phyloP scores from a whole-genome alignment of 352 stramenopile species.

The Blastocystis sp. region DNA sequence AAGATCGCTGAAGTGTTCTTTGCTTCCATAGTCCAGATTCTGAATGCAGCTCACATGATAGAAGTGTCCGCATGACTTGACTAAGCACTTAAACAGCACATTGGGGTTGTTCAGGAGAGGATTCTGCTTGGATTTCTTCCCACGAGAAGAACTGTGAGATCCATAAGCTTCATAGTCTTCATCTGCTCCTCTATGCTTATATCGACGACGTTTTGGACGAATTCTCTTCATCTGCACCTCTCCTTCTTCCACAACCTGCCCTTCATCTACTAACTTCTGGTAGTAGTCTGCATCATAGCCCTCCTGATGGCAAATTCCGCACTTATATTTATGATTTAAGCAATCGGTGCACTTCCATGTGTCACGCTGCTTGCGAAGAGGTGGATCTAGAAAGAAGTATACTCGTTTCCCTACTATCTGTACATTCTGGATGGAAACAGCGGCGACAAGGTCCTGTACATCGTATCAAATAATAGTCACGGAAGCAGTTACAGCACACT shows the following conservation, averaged over 20 bases:
- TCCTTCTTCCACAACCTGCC: not conserved
- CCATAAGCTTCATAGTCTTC: constrained; percentile 41
- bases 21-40: constrained; percentile 23
- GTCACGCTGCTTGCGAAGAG: not conserved
- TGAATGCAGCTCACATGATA: constrained; percentile 57
- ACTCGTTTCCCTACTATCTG: not conserved
- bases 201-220: not conserved
- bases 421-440: constrained; percentile 53
- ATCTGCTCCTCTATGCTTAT: not conserved
- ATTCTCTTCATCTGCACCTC: not conserved
- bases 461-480: constrained; percentile 46
- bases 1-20: constrained; percentile 50
- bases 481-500: constrained; percentile 49
- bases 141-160: not conserved
- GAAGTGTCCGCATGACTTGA: constrained; percentile 45
- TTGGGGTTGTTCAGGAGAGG: constrained; percentile 35
- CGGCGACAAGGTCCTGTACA: constrained; percentile 41
- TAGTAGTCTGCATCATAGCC: constrained; percentile 54
- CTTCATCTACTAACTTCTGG: constrained; percentile 37
- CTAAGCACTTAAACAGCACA: constrained; percentile 54
- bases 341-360: constrained; percentile 54
- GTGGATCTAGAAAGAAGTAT: not conserved
- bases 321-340: constrained; percentile 26
- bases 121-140: constrained; percentile 48
- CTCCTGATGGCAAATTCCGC: constrained; percentile 47